These are phyloP conservation scores for Rhypophila decipiens DNA, from an alignment of 495 filamentous ascomycete species.

Conservation along the genomic window DNA sequence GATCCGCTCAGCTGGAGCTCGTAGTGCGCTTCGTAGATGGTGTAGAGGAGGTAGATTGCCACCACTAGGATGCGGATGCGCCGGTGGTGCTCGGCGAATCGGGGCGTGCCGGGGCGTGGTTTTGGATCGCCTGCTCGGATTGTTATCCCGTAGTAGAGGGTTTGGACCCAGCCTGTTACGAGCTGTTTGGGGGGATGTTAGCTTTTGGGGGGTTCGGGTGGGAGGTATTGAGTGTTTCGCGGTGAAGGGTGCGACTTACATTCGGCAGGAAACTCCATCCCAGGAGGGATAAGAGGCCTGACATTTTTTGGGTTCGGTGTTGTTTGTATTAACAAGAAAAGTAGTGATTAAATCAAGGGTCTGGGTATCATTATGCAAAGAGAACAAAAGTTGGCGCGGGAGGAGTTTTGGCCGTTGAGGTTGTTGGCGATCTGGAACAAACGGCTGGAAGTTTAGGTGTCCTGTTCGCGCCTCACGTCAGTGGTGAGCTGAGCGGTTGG, in stretches of 20 bases:
- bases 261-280: slow-evolving; percentile 79
- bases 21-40: slow-evolving; percentile 87
- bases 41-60: slow-evolving; percentile 79
- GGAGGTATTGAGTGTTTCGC: not conserved
- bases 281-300: slow-evolving; percentile 59
- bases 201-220: not conserved
- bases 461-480: too few relatives aligned
- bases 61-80: slow-evolving; percentile 80
- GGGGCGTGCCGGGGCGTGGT: slow-evolving; percentile 64
- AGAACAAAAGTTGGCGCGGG: too few relatives aligned
- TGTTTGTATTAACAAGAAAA: not conserved
- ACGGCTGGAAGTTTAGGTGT: too few relatives aligned
- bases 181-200: slow-evolving; percentile 43
- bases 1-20: slow-evolving; percentile 60
- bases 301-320: too few relatives aligned
- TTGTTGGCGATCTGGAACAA: too few relatives aligned
- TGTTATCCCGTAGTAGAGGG: slow-evolving; percentile 78
- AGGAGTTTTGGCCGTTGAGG: too few relatives aligned
- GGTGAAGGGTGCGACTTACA: slow-evolving; percentile 43
- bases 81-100: slow-evolving; percentile 64
- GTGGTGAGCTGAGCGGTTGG: too few relatives aligned
- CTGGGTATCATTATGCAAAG: too few relatives aligned
- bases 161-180: slow-evolving; percentile 71
- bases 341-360: too few relatives aligned
- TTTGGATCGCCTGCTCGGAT: slow-evolving; percentile 86